Conservation (phyloP, 1,284 basidiomycete species). For the Cerrena zonata region DNA sequence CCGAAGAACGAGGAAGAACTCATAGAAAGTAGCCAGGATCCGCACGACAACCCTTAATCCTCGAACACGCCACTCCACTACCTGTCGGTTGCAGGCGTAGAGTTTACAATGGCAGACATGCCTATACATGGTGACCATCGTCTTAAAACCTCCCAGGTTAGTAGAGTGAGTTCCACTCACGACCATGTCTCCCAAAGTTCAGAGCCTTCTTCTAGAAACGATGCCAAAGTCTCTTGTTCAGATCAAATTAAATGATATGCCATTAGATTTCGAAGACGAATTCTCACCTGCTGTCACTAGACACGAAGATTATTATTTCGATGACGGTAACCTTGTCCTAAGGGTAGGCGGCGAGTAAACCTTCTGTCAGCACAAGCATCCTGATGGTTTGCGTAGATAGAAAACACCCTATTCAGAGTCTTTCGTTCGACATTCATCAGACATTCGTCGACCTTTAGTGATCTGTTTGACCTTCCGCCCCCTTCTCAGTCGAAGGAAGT, state of each 20-base stretch:
- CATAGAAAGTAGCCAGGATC: too few species aligned
- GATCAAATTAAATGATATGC: background rate
- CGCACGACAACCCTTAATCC: too few species aligned
- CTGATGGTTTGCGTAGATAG: constrained; percentile 26
- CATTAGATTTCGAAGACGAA: background rate
- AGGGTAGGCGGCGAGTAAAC: too few species aligned
- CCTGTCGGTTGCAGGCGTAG: too few species aligned
- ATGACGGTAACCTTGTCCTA: constrained; percentile 27
- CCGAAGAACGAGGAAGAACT: too few species aligned
- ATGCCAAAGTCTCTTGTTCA: background rate
- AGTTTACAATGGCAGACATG: too few species aligned
- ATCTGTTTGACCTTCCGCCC: constrained; percentile 21
- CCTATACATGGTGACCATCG: too few species aligned
- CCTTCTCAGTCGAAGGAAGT: constrained; percentile 1
- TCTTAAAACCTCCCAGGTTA: too few species aligned
- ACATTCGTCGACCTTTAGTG: constrained; percentile 25
- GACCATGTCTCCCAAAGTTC: background rate
- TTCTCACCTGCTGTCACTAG: background rate
- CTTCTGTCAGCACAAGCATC: too few species aligned
- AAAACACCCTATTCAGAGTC: constrained; percentile 26
- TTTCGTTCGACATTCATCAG: constrained; percentile 24
- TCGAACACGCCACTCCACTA: too few species aligned
- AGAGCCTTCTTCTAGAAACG: background rate
- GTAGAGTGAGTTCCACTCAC: too few species aligned
- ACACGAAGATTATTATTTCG: constrained; percentile 24